Evolutionary conservation across 306 rosid genomes (phyloP).

Genomic region (Adenanthera pavonina): DNA sequence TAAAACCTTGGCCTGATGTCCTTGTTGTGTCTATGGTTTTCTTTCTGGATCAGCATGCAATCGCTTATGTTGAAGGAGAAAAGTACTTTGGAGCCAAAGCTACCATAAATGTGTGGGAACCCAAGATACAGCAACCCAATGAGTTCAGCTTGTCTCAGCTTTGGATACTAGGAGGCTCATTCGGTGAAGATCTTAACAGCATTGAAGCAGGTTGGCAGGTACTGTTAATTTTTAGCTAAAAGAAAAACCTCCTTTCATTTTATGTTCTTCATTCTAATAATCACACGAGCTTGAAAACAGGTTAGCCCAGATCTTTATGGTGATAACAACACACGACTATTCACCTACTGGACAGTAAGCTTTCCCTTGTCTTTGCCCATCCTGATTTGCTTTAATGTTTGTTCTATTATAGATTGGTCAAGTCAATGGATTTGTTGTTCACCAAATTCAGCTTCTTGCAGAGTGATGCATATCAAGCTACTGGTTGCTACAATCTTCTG

Average conservation of each 20-base stretch:
- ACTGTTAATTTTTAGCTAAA: background rate
- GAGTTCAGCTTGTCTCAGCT: constrained; percentile 99
- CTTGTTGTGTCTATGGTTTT: constrained; percentile 17
- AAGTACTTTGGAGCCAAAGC: constrained; percentile 96
- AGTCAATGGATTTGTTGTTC: background rate
- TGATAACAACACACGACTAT: constrained; percentile 93
- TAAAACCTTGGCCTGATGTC: constrained; percentile 2
- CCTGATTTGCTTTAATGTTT: background rate
- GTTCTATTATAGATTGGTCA: background rate
- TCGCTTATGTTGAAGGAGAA: constrained; percentile 95
- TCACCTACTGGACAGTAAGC: constrained; percentile 99
- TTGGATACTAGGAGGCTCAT: constrained; percentile 95
- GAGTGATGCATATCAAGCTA: constrained; percentile 99
- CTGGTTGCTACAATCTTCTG: constrained; percentile 99
- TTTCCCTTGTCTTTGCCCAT: background rate
- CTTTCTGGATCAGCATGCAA: constrained; percentile 78
- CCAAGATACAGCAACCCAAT: constrained; percentile 88
- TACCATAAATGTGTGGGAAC: constrained; percentile 98
- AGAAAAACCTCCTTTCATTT: background rate
- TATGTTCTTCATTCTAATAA: constrained; percentile 6
- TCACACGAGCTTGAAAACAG: constrained; percentile 48
- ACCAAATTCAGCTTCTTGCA: constrained; percentile 38
- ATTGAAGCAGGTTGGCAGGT: constrained; percentile 99
- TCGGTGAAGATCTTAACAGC: constrained; percentile 98
- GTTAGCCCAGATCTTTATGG: constrained; percentile 96